Conservation (phyloP, 2,329 filamentous ascomycete genomes). For the Ophiostoma pallidulum region DNA sequence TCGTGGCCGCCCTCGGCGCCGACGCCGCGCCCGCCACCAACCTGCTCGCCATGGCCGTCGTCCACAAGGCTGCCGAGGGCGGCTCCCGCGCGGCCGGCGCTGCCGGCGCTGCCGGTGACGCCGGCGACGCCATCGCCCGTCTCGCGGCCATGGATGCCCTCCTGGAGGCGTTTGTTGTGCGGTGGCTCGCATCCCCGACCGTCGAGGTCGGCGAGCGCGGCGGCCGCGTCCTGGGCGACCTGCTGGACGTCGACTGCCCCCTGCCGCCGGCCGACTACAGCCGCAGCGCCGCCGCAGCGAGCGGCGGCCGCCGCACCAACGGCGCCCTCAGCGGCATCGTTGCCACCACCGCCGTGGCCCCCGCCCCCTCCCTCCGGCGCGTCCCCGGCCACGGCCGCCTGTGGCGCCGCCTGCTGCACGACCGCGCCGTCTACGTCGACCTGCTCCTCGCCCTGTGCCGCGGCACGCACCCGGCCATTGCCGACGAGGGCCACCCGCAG, state of each 20-base stretch:
- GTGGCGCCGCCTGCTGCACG: constrained; percentile 44
- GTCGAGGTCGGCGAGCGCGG: constrained; percentile 48
- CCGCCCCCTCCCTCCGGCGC: constrained; percentile 28
- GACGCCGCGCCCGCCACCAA: constrained; percentile 47
- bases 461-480: constrained; percentile 21
- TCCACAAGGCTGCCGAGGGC: constrained; percentile 43
- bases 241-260: constrained; percentile 48
- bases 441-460: constrained; percentile 28
- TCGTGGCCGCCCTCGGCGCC: constrained; percentile 44
- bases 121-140: constrained; percentile 40
- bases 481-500: constrained; percentile 18
- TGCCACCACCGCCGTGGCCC: constrained; percentile 9
- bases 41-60: constrained; percentile 45
- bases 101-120: no score
- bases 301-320: constrained; percentile 8
- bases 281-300: no score
- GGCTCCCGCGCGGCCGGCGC: not conserved
- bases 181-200: constrained; percentile 44
- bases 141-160: constrained; percentile 41
- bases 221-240: constrained; percentile 39
- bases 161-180: constrained; percentile 37
- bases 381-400: constrained; percentile 41
- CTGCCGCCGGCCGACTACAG: constrained; percentile 20
- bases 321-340: constrained; percentile 16
- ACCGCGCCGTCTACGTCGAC: constrained; percentile 34